phyloP scores from a whole-genome alignment of 2,329 filamentous ascomycete species.

The Thelonectria olida region DNA sequence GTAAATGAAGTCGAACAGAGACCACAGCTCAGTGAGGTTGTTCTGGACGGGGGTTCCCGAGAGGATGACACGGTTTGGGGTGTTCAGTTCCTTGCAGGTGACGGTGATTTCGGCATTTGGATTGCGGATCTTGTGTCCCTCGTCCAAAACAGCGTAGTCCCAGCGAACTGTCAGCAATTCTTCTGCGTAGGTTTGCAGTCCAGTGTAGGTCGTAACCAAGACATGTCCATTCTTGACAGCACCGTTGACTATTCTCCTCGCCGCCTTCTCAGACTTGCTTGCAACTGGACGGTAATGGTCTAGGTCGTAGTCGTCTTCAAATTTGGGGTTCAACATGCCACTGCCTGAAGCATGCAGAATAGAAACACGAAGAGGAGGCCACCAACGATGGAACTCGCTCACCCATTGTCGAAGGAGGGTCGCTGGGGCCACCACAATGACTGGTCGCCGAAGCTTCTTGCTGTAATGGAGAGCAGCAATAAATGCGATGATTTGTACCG shows the following conservation, averaged over 20 bases:
- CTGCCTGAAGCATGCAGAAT: constrained; percentile 96
- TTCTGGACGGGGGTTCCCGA: constrained; percentile 99
- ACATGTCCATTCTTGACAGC: constrained; percentile 89
- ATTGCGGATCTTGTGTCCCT: constrained; percentile 98
- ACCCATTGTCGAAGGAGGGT: constrained; percentile 98
- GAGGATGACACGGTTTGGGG: constrained; percentile 88
- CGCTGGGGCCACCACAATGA: constrained; percentile 91
- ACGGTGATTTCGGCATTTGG: constrained; percentile 95
- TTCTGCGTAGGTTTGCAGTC: constrained; percentile 90
- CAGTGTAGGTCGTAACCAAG: constrained; percentile 93
- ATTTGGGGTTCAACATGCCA: constrained; percentile 89
- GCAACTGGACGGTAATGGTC: constrained; percentile 51
- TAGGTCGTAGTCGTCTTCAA: constrained; percentile 63
- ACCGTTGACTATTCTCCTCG: constrained; percentile 81
- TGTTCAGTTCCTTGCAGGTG: constrained; percentile 92
- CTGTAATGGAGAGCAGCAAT: constrained; percentile 93
- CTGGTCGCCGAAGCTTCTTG: constrained; percentile 81
- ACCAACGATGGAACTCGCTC: constrained; percentile 98
- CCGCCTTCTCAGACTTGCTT: constrained; percentile 62
- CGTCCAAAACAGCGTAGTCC: constrained; percentile 94
- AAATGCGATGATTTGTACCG: constrained; percentile 77
- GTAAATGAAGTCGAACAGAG: constrained; percentile 95
- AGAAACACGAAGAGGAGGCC: constrained; percentile 96
- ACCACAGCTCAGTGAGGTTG: constrained; percentile 94
- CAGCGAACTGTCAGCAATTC: constrained; percentile 85